Evolutionary conservation across 2,329 filamentous ascomycete species (phyloP), one percentile per base, ranked within the genome.

Genomic region (Microdochium trichocladiopsis): DNA sequence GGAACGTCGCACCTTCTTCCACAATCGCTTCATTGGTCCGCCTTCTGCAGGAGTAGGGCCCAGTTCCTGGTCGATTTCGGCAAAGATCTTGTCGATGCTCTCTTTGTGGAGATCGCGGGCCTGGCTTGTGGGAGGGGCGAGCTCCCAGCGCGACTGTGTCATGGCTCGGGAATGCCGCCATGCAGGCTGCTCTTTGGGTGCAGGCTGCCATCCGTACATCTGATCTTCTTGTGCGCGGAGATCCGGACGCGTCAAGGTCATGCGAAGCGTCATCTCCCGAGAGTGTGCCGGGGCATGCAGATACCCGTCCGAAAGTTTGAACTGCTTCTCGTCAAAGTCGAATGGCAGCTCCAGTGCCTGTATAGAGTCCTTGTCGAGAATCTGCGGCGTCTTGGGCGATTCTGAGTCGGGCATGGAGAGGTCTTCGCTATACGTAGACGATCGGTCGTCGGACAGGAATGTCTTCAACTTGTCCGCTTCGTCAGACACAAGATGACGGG

Each of bases 211-310:
- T 43, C 83, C 83, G 61, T 91, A 89, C 16, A 89, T 77, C 55
- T 85, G 77, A 11, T 86, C 82, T 56, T 93, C 87, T 56, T 85
- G 77, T 4, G 86, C 85, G 43, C 91, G 84, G 48, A 97, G 77
- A 65, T 97, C 93, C 0, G 91, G 89, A 48, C 92, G 79, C 3
- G 94, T 97, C 51, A 97, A 78, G 0, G 93, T 97, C 91, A 97
- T 95, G 49, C 92, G 88, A 49, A 97, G 72, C 2, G 94, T 97
- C 92, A 96, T 96, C 68, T 97, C 92, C 31, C 92, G 81, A 52
- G 82, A 86, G 31, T 79, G 77, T 0, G 77, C 72, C 2, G 80
- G 71, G 4, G 74, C 75, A 48, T 82, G 78, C 11, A 73, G 69
- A 59, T 78, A 77, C 53, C 74, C 73, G 36, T 63, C 65, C 4